Evolutionary conservation across 129 eudicot genomes (phyloP).

Genomic region (Artemisia annua): DNA sequence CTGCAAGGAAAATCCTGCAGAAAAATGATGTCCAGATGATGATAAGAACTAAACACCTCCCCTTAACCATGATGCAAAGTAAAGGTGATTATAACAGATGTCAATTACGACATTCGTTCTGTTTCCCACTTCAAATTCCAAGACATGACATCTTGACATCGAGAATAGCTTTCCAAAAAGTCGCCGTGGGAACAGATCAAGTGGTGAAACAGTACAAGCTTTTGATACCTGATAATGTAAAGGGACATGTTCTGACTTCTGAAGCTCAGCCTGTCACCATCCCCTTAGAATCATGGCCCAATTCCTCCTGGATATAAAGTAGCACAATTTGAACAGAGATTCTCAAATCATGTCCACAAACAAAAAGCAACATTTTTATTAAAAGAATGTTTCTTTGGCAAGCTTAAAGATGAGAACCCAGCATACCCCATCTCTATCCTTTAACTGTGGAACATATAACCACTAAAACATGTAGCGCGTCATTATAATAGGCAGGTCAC

Average conservation of each 20-base stretch:
- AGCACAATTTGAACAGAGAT: conserved; percentile 16
- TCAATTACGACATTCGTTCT: background rate
- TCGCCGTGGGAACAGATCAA: background rate
- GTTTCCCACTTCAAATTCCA: background rate
- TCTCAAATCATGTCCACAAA: conserved; percentile 26
- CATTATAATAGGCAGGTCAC: too few species aligned
- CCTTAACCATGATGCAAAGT: background rate
- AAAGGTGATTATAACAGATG: background rate
- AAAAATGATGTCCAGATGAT: background rate
- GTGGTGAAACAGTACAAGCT: background rate
- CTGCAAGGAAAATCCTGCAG: background rate
- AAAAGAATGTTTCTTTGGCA: background rate
- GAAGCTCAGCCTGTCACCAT: conserved; percentile 20
- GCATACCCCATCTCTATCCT: background rate
- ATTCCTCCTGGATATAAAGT: conserved; percentile 24
- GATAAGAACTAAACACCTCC: too few species aligned
- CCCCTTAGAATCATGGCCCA: conserved; percentile 19
- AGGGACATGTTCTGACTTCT: conserved; percentile 21
- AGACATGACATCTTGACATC: background rate
- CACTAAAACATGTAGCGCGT: too few species aligned
- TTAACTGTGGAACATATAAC: background rate
- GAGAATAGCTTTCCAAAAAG: background rate
- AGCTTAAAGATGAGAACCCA: background rate
- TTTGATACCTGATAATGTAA: conserved; percentile 13
- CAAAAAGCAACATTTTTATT: conserved; percentile 13